Evolutionary conservation across 768 basidiomycete genomes (phyloP).

Genomic region (Lenzites betulinus): DNA sequence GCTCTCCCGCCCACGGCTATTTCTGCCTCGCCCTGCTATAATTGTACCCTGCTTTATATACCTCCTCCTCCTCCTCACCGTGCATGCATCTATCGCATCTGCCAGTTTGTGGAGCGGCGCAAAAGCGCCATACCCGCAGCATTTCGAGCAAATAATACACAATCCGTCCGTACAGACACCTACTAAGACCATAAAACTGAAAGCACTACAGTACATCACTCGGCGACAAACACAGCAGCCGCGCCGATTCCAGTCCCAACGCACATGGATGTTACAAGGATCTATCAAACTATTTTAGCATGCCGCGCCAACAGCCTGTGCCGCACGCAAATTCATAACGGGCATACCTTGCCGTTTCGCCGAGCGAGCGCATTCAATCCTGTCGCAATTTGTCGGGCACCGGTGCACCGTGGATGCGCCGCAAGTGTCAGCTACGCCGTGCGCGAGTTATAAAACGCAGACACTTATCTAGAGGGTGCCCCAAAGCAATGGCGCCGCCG

Average conservation of each 20-base stretch:
- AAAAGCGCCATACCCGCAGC: too few species aligned
- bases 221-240: constrained; percentile 26
- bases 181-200: too few species aligned
- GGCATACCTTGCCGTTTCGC: constrained; percentile 63
- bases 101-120: too few species aligned
- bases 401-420: constrained; percentile 66
- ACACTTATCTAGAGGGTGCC: constrained; percentile 78
- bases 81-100: background rate
- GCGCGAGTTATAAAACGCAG: background rate
- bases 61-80: background rate
- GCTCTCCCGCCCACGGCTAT: constrained; percentile 5
- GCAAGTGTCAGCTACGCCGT: constrained; percentile 21
- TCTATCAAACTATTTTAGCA: too few species aligned
- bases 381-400: constrained; percentile 81
- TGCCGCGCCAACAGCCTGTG: too few species aligned
- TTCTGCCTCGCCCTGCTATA: constrained; percentile 11
- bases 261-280: constrained; percentile 89
- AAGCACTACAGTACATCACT: background rate
- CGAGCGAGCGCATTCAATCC: constrained; percentile 75
- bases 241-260: constrained; percentile 94
- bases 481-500: constrained; percentile 88
- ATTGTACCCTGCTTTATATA: background rate
- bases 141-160: background rate
- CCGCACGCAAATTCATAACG: constrained; percentile 7
- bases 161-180: background rate